Evolutionary conservation across 768 basidiomycete genomes (phyloP), one percentile per base, ranked within the genome.

Genomic region (Cystobasidium ongulense): DNA sequence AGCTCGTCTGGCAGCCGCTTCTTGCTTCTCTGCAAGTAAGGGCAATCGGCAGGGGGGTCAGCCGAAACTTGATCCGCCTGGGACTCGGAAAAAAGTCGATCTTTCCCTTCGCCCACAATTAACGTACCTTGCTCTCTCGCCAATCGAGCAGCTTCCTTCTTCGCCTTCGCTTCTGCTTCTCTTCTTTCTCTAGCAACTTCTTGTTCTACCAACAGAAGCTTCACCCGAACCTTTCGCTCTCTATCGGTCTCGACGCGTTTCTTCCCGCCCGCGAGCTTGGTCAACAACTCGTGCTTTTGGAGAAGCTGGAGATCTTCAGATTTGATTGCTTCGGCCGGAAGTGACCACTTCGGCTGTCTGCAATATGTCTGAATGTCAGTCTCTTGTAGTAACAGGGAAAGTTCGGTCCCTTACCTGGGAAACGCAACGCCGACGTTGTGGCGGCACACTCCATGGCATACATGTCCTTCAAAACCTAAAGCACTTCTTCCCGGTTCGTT

Each of bases 201-300:
- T 50, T 63, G 72, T 61, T 82, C 84, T 21, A 83, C 84, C 25
- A 84, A 82, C 75, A 86, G 81, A 64, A 85, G 85, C 38, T 66
- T 74, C 41, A 73, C 73, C 54, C 75, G 75, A 27, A 27, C 86
- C 85, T 39, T 70, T 50, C 78, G 54, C 25, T 64, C 74, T 41
- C 75, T 82, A 5, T 82, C 81, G 76, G 87, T 88, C 17, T 81
- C 81, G 80, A 85, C 86, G 78, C 87, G 86, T 63, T 87, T 8
- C 87, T 63, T 74, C 41, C 54, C 72, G 76, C 38, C 61, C 38
- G 38, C 43, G 59, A 63, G 31, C 38, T n/a, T 46, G 65, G 70
- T 66, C 27, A 52, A 59, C 21, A 46, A 39, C 23, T 67, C 8
- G 18, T 53, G 53, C 61, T 74, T 17, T 35, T 53, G 63, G 27